These are phyloP conservation scores for Claviceps citrina DNA, from an alignment of 2,329 filamentous ascomycete genomes.

Conservation along the genomic window DNA sequence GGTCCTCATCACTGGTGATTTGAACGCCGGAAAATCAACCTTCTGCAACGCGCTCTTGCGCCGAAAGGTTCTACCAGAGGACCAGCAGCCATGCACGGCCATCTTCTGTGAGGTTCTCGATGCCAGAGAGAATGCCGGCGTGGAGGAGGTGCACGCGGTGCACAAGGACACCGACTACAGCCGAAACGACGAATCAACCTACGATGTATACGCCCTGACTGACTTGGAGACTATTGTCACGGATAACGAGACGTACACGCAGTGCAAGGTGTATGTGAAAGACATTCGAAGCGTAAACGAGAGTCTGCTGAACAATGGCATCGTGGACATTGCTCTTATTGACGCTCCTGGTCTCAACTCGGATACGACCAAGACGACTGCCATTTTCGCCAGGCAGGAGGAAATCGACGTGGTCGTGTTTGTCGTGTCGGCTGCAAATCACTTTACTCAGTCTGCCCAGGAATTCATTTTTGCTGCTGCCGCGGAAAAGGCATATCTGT, in stretches of 20 bases:
- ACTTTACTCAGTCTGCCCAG: conserved; percentile 94
- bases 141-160: conserved; percentile 93
- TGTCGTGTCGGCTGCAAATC: conserved; percentile 91
- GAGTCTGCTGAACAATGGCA: conserved; percentile 88
- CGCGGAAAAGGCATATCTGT: conserved; percentile 94
- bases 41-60: conserved; percentile 96
- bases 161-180: conserved; percentile 69
- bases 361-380: conserved; percentile 92
- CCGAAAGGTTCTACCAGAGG: conserved; percentile 83
- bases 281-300: conserved; percentile 82
- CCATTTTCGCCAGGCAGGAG: conserved; percentile 90
- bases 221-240: conserved; percentile 80
- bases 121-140: conserved; percentile 71
- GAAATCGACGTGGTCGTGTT: conserved; percentile 99
- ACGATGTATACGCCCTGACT: conserved; percentile 64
- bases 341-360: conserved; percentile 92
- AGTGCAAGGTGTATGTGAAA: conserved; percentile 94
- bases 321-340: conserved; percentile 94
- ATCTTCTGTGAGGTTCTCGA: conserved; percentile 97
- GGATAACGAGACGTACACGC: conserved; percentile 75
- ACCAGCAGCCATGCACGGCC: conserved; percentile 94
- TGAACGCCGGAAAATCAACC: conserved; percentile 96
- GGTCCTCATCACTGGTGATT: conserved; percentile 83
- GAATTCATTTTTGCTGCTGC: conserved; percentile 95
- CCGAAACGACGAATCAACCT: conserved; percentile 84